Conservation (phyloP, 208 protist genomes). For the Leishmania braziliensis region DNA sequence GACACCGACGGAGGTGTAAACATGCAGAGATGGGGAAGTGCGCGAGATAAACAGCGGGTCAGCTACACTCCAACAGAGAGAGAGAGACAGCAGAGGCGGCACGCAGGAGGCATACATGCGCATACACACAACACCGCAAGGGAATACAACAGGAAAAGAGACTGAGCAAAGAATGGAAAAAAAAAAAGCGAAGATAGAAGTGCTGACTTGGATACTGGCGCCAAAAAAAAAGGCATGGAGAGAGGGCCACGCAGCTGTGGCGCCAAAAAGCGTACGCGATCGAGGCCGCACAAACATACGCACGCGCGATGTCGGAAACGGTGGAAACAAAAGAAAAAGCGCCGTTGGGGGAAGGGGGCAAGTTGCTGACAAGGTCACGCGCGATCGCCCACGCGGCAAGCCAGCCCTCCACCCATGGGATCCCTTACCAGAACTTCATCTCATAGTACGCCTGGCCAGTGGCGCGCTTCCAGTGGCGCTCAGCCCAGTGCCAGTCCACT, state of each 20-base stretch:
- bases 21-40: background rate
- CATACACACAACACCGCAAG: background rate
- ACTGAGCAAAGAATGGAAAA: constrained; percentile 2
- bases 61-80: background rate
- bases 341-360: background rate
- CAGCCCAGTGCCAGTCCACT: constrained; percentile 95
- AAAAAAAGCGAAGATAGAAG: background rate
- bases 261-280: background rate
- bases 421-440: constrained; percentile 80
- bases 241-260: background rate
- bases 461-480: constrained; percentile 90
- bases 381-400: background rate
- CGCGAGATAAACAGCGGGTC: background rate
- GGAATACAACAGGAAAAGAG: background rate
- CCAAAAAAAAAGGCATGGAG: background rate
- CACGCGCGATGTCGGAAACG: background rate
- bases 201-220: background rate
- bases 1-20: background rate
- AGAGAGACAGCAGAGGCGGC: background rate
- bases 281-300: background rate
- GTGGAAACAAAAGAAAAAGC: background rate
- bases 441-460: constrained; percentile 88
- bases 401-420: background rate
- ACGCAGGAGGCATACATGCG: background rate
- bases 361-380: background rate